phyloP scores from a whole-genome alignment of 2,329 filamentous ascomycete genomes.

The Cryphonectria japonica region DNA sequence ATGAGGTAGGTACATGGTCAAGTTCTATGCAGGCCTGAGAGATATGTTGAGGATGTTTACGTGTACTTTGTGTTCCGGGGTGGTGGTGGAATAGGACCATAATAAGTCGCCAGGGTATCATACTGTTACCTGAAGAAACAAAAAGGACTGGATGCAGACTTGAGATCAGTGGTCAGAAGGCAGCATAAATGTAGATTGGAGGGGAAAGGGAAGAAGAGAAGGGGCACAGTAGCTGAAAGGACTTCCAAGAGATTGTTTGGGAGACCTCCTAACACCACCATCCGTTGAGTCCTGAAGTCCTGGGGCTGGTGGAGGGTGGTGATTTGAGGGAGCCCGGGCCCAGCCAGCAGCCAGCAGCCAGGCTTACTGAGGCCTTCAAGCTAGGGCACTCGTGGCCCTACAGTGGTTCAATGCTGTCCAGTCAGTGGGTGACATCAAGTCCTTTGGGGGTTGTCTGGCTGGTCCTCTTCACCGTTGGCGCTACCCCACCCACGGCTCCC shows the following conservation, averaged over 20 bases:
- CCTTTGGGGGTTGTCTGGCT: neutral
- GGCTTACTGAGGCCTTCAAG: neutral
- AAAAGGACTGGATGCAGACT: neutral
- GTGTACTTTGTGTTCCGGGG: slow-evolving; percentile 2
- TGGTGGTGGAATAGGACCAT: neutral
- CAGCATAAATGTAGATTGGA: neutral
- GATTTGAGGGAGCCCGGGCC: neutral
- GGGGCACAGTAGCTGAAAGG: neutral
- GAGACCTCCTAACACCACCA: neutral
- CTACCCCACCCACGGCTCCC: slow-evolving; percentile 4
- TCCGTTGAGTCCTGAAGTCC: neutral
- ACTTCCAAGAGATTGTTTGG: neutral
- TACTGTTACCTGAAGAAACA: neutral
- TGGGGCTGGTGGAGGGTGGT: neutral
- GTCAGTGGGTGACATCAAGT: neutral
- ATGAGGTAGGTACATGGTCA: too few relatives aligned
- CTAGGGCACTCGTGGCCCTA: neutral
- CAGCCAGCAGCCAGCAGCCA: neutral
- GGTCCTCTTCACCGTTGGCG: slow-evolving; percentile 14
- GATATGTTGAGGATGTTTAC: slow-evolving; percentile 4
- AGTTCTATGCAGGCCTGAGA: neutral
- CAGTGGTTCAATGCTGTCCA: neutral
- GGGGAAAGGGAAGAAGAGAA: neutral
- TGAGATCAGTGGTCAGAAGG: neutral
- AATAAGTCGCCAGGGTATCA: neutral